These are phyloP conservation scores for Sporothrix inflata DNA, from an alignment of 2,329 filamentous ascomycete species.

Conservation along the genomic window DNA sequence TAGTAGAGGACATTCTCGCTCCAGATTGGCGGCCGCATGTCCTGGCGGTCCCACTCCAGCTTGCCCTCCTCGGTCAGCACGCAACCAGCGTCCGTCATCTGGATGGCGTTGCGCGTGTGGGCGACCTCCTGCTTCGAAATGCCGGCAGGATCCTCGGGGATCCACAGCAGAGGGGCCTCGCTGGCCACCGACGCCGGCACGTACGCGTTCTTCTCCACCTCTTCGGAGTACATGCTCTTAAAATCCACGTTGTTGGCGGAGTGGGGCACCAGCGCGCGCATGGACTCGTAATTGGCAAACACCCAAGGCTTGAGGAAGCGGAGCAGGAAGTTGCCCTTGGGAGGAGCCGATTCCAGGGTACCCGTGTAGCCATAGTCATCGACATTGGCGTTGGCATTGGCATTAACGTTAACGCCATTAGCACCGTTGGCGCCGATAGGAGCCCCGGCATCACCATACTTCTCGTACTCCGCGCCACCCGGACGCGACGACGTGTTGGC, in stretches of 20 bases:
- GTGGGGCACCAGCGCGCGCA: conserved; percentile 70
- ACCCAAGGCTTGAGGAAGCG: conserved; percentile 79
- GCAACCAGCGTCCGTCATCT: conserved; percentile 80
- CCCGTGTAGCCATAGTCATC: conserved; percentile 32
- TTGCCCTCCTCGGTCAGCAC: conserved; percentile 69
- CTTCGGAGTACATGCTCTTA: conserved; percentile 62
- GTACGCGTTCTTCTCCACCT: conserved; percentile 70
- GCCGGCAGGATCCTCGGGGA: conserved; percentile 74
- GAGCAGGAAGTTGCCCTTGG: conserved; percentile 61
- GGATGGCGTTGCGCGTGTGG: conserved; percentile 71
- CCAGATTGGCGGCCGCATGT: conserved; percentile 43
- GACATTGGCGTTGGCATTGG: background rate
- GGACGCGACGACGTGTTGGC: background rate
- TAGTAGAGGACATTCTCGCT: conserved; percentile 44
- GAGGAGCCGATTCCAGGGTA: conserved; percentile 38
- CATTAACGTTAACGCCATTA: background rate
- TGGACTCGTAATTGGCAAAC: conserved; percentile 70
- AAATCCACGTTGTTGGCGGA: conserved; percentile 48
- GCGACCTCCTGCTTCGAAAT: conserved; percentile 77
- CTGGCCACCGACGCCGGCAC: conserved; percentile 70
- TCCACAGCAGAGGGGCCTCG: conserved; percentile 75
- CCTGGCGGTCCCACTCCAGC: conserved; percentile 43
- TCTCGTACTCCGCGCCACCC: conserved; percentile 31
- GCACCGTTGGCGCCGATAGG: conserved; percentile 26
- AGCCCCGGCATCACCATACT: conserved; percentile 32